Conservation (phyloP, 2,329 filamentous ascomycete genomes). For the Chalaropsis ovoidea region DNA sequence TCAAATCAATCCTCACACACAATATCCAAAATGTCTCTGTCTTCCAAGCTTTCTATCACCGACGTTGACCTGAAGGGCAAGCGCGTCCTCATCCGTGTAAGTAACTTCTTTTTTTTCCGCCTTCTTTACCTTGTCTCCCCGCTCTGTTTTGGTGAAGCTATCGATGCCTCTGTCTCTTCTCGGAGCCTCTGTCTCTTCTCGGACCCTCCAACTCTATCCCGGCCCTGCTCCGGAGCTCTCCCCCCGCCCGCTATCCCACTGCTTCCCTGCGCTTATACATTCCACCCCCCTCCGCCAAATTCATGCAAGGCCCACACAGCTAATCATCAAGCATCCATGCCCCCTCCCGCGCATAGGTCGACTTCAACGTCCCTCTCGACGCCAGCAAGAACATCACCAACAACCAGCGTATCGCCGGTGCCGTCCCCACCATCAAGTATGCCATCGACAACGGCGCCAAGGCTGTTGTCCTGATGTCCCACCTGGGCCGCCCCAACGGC, state of each 20-base stretch:
- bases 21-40: constrained; percentile 73
- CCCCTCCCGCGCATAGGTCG: constrained; percentile 53
- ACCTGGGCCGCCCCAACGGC: constrained; percentile 91
- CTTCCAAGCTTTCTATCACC: constrained; percentile 93
- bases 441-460: constrained; percentile 84
- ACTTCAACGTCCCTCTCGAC: constrained; percentile 99
- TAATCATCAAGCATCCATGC: constrained; percentile 5
- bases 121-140: background rate
- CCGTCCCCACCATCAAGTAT: constrained; percentile 90
- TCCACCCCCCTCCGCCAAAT: background rate
- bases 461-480: constrained; percentile 93
- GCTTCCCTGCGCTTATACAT: constrained; percentile 7
- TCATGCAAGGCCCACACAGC: background rate
- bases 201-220: background rate
- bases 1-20: constrained; percentile 27
- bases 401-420: constrained; percentile 94
- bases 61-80: constrained; percentile 98
- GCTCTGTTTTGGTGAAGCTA: background rate
- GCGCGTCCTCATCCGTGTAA: constrained; percentile 90
- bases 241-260: constrained; percentile 13
- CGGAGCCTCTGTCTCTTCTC: background rate
- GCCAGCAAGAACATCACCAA: constrained; percentile 90
- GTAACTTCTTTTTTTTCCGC: constrained; percentile 34
- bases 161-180: background rate
- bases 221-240: constrained; percentile 3